Base-by-base conservation (phyloP, 345 rosid species). In the Erodium maritimum region DNA sequence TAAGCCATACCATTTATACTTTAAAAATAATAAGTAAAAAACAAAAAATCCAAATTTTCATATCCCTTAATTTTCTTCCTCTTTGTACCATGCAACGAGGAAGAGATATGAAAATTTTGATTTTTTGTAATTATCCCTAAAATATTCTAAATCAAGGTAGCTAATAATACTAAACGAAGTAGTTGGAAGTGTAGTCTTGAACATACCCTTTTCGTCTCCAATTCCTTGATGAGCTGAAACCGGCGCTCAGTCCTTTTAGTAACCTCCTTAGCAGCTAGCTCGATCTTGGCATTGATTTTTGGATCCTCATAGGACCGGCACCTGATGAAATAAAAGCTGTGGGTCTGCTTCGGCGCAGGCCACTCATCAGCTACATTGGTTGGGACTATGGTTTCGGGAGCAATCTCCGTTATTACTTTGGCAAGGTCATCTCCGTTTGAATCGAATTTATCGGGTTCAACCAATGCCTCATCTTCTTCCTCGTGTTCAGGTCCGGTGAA, bases 291-390 rank as follows among this genome's bases (percentile, higher is more conserved):
- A 65, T 74, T 84, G 33, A 79, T 68, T 66, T 77, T 80, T 0
- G 96, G 96, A 67, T 88, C 95, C 0, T 74, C 80, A 37, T 67
- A 72, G 10, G 67, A 25, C 23, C 86, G 81, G 71, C 64, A 61
- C 57, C 73, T 83, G 10, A 83, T 77, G 66, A 88, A 76, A 77
- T 81, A 82, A 67, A 84, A 88, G 48, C 67, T 20, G 67, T 80
- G 85, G 63, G 79, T 76, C 84, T 83, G 80, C 71, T 61, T 71
- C 6, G 75, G 73, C 19, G 75, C 87, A 59, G 98, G 93, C 98
- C 98, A 91, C 65, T 91, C 96, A 17, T 77, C 94, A 11, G 42
- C 75, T 1, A 81, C 94, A 70, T 88, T 80, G 75, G 71, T 81
- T 0, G 87, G 96, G 48, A 69, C 67, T 52, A 71, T 78, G 65